These are phyloP conservation scores for Gnetum montanum DNA, from an alignment of 75 land plant species.

Conservation along the genomic window DNA sequence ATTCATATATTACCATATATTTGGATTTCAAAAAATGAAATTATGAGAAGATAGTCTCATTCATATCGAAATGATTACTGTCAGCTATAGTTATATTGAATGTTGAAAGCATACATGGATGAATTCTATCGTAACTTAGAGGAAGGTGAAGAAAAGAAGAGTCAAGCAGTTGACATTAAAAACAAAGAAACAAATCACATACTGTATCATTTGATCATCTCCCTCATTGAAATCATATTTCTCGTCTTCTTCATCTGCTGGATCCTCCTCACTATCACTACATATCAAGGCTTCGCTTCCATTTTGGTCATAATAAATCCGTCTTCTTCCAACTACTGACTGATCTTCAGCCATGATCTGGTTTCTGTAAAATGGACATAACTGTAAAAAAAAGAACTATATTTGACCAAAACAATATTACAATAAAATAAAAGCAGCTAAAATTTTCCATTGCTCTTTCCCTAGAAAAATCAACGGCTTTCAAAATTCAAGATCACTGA, in stretches of 20 bases:
- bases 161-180: too few relatives aligned
- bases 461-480: not conserved
- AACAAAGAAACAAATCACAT: constrained; percentile 13
- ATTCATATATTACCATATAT: too few relatives aligned
- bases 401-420: not conserved
- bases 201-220: constrained; percentile 86
- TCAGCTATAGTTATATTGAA: too few relatives aligned
- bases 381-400: not conserved
- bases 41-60: too few relatives aligned
- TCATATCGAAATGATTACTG: too few relatives aligned
- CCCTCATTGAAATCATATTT: constrained; percentile 73
- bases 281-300: constrained; percentile 93
- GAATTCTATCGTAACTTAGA: too few relatives aligned
- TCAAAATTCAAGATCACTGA: not conserved
- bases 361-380: constrained; percentile 37
- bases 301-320: constrained; percentile 93
- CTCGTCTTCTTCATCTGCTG: constrained; percentile 83
- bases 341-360: constrained; percentile 98
- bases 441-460: not conserved
- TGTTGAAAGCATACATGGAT: too few relatives aligned
- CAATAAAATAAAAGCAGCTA: not conserved
- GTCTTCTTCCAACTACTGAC: constrained; percentile 87
- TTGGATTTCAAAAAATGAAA: too few relatives aligned
- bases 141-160: too few relatives aligned
- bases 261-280: constrained; percentile 97